Conservation (phyloP, 306 rosid species). For the Sindora glabra region DNA sequence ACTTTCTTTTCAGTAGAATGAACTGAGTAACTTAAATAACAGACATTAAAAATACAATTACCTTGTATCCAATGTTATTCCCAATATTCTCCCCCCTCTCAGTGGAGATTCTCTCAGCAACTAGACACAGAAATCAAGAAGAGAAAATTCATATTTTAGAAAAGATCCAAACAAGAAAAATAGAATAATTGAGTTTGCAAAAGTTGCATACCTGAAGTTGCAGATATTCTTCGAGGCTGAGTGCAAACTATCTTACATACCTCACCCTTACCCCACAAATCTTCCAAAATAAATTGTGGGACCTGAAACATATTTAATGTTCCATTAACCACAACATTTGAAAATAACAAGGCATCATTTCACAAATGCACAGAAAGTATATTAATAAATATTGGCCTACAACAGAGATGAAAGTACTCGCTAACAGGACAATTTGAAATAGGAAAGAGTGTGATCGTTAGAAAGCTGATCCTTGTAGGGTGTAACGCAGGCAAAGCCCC, state of each 20-base stretch:
- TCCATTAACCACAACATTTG: background rate
- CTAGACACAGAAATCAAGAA: slow-evolving; percentile 30
- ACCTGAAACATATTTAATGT: slow-evolving; percentile 50
- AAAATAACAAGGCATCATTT: slow-evolving; percentile 1
- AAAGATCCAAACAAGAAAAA: background rate
- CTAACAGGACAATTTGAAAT: no score
- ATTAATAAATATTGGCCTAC: slow-evolving; percentile 3
- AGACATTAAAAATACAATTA: slow-evolving; percentile 30
- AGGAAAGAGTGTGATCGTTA: no score
- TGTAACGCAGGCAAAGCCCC: background rate
- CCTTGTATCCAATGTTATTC: slow-evolving; percentile 85
- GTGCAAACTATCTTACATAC: slow-evolving; percentile 81
- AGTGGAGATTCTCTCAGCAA: slow-evolving; percentile 76
- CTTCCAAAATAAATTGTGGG: slow-evolving; percentile 85
- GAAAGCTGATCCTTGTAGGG: no score
- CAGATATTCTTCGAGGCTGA: slow-evolving; percentile 96
- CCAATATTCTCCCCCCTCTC: slow-evolving; percentile 88
- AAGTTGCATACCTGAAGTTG: slow-evolving; percentile 62
- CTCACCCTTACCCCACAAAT: slow-evolving; percentile 81
- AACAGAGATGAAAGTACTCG: slow-evolving; percentile 3
- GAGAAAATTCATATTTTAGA: slow-evolving; percentile 13
- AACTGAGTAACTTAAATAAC: background rate
- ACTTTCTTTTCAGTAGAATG: background rate
- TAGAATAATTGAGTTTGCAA: background rate
- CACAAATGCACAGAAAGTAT: slow-evolving; percentile 14